Evolutionary conservation across 352 stramenopile genomes (phyloP).

Genomic region (Globisporangium cylindrosporum): DNA sequence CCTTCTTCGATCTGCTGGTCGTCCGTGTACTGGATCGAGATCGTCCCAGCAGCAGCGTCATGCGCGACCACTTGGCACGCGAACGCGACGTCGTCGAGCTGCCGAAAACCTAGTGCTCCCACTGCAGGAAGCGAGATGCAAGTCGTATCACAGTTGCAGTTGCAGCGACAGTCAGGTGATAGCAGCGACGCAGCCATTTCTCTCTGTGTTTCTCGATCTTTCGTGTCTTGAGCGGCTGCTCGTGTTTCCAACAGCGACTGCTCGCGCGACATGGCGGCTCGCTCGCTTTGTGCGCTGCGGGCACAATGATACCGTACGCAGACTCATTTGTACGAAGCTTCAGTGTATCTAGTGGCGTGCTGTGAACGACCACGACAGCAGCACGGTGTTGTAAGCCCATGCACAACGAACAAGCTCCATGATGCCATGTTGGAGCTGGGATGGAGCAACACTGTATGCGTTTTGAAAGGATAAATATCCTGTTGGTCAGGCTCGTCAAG

Average conservation of each 20-base stretch:
- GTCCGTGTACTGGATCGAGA: constrained; percentile 31
- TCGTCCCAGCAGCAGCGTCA: background rate
- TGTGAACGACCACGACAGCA: background rate
- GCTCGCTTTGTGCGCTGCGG: background rate
- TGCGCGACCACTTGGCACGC: constrained; percentile 25
- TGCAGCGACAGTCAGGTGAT: background rate
- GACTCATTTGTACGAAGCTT: background rate
- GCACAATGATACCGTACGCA: background rate
- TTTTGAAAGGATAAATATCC: background rate
- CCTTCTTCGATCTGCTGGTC: constrained; percentile 24
- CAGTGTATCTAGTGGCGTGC: background rate
- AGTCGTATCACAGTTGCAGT: too few species aligned
- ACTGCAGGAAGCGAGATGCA: constrained; percentile 4
- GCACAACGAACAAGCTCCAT: background rate
- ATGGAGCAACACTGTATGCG: background rate
- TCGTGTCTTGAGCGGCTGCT: background rate
- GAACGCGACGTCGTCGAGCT: constrained; percentile 31
- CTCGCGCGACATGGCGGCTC: background rate
- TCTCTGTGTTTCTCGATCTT: background rate
- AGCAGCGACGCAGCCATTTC: background rate
- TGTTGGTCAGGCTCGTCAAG: background rate
- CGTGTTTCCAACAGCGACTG: background rate
- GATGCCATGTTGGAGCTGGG: background rate
- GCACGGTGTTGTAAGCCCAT: background rate
- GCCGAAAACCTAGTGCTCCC: constrained; percentile 17